Base-by-base conservation (phyloP, 2,329 filamentous ascomycete genomes). In the Colletotrichum cereale region DNA sequence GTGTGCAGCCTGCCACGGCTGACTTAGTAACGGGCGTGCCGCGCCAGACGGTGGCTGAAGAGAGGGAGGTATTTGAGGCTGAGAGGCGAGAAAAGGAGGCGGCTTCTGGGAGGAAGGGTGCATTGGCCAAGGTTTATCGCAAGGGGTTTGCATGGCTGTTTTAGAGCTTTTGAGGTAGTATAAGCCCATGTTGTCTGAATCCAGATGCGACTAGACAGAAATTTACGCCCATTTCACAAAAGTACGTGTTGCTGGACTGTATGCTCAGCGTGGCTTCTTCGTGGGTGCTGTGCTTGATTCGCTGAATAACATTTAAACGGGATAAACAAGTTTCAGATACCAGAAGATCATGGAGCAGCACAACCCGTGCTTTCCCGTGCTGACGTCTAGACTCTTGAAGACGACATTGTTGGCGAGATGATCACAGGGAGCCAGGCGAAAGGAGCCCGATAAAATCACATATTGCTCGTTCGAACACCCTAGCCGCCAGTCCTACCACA, bases 241-340 rank as follows among this genome's bases (percentile, higher is more conserved):
- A 2, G 4, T 29, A 3, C 10, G 6, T 29, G 26, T 24, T 16
- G 36, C 11, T 16, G 31, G 18, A 55, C 14, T 6, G 3, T 18
- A n/a, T n/a, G 5, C 10, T 24, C 10, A 7, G 12, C 12, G 14
- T 21, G 21, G 31, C 16, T 7, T 10, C 5, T 11, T 16, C 6
- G 11, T 14, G 6, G 14, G 14, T n/a, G 31, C 11, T 29, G 3
- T 34, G 7, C 42, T 6, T 36, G 3, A 24, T 8, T 24, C 16
- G 5, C 1, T 36, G n/a, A 18, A 11, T 16, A 16, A 18, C 10
- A 10, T 21, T 8, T 36, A 56, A 5, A 70, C 61, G 14, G 62
- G 62, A 26, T 70, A 0, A 78, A 77, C 0, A 38, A 0, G 80
- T 81, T 0, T 78, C 76, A n/a, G n/a, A n/a, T n/a, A n/a, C n/a